Base-by-base conservation (phyloP, 371 early-diverging fungal species). In the Rhizopus arrhizus region DNA sequence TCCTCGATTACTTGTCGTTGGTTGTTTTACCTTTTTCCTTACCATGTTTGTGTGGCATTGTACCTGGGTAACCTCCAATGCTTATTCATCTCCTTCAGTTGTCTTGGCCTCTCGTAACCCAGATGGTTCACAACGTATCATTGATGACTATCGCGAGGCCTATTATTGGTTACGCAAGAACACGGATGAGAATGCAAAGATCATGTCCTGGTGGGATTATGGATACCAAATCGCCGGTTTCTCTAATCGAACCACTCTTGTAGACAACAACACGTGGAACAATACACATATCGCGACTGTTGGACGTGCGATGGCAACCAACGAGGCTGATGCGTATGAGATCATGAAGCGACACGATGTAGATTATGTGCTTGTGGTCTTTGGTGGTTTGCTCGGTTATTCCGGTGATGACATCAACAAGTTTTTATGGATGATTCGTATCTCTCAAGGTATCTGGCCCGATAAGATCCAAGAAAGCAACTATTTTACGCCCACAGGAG, bases 181-280 rank as follows among this genome's bases (percentile, higher is more conserved):
- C 81, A 95, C 99, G 0, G 80, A 86, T 45, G 83, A 88, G 35
- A 91, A 96, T 65, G 94, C 95, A 66, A 96, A 95, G 80, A 88
- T 99, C 64, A 84, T 98, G 83, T 92, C 97, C 10, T 99, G 99
- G 99, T 99, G 99, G 99, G 99, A 99, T 81, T 99, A 99, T 70
- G 99, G 99, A 7, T 99, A 99, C 78, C 99, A 99, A 83, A 94
- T 99, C 66, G 95, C 99, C 0, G 99, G 99, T 38, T 95, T 99
- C 95, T 91, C 99, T 31, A 93, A 97, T 71, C 88, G 99, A 33
- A 91, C 96, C 0, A 95, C 95, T 0, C 78, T 99, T 31, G 99
- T 99, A 22, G 99, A 99, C 80, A 99, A 99, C 88, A 99, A 99
- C 76, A 99, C 99, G 1, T 99, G 99, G 98, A 99, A 99, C 86